Conservation (phyloP, 2,329 filamentous ascomycete species). For the Pseudogymnoascus sp. region DNA sequence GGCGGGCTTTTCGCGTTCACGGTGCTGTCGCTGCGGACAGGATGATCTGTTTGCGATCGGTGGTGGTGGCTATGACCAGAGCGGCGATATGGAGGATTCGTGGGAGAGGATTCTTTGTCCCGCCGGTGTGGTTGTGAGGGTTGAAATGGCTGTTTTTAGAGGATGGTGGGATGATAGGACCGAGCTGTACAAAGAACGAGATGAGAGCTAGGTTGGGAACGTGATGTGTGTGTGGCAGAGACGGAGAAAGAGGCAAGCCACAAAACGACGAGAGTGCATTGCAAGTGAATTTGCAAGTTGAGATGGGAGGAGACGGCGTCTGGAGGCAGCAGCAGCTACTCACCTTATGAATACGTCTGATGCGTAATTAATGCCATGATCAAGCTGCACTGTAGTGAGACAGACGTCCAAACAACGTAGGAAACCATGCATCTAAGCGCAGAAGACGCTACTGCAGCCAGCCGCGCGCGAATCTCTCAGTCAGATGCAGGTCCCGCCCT, state of each 20-base stretch:
- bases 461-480: background rate
- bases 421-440: conserved; percentile 3
- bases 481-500: background rate
- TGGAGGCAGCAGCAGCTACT: conserved; percentile 1
- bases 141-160: conserved; percentile 4
- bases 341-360: background rate
- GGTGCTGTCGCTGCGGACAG: background rate
- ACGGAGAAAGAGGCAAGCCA: background rate
- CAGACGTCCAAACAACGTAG: conserved; percentile 1
- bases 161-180: background rate
- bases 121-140: background rate
- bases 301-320: background rate
- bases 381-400: background rate
- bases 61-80: conserved; percentile 4
- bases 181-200: background rate
- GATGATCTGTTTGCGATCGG: background rate
- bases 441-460: background rate
- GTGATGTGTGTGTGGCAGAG: background rate
- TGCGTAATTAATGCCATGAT: background rate
- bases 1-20: background rate
- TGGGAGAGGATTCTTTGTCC: background rate
- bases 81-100: background rate
- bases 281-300: background rate
- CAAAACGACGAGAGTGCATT: background rate
- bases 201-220: background rate